These are phyloP conservation scores for Glycine soja DNA, from an alignment of 306 rosid genomes.

Conservation along the genomic window DNA sequence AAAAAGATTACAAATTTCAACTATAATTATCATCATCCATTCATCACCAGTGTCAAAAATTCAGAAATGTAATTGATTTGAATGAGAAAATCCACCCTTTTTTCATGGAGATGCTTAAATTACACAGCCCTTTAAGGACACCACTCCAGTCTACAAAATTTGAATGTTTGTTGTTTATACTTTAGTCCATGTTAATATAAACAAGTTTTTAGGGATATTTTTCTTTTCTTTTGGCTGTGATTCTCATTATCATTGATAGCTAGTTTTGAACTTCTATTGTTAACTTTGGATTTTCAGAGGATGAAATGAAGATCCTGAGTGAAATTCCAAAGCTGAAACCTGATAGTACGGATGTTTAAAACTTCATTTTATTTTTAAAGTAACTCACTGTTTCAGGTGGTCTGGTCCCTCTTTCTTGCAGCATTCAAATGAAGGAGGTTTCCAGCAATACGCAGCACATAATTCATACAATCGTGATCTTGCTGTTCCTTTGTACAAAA, in stretches of 20 bases:
- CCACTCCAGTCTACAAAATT: background rate
- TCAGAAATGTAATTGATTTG: background rate
- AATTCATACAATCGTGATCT: conserved; percentile 70
- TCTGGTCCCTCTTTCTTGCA: conserved; percentile 82
- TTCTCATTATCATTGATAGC: background rate
- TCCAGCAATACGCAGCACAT: conserved; percentile 75
- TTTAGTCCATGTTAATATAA: background rate
- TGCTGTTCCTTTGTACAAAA: conserved; percentile 55
- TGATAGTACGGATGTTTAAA: background rate
- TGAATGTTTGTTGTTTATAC: background rate
- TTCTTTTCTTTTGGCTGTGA: background rate
- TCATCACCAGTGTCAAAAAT: background rate
- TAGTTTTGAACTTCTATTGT: background rate
- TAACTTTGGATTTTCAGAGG: background rate
- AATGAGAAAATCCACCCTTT: background rate
- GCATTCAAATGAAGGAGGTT: conserved; percentile 73
- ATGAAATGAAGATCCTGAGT: background rate
- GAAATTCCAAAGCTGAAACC: background rate
- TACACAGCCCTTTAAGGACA: background rate
- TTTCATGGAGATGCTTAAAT: background rate
- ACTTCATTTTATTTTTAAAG: conserved; percentile 1
- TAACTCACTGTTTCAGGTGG: conserved; percentile 67
- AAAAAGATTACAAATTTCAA: background rate
- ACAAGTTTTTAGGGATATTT: background rate
- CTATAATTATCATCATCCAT: background rate